phyloP scores from a whole-genome alignment of 805 yeast genomes.

The Nakazawaea molendinolei region DNA sequence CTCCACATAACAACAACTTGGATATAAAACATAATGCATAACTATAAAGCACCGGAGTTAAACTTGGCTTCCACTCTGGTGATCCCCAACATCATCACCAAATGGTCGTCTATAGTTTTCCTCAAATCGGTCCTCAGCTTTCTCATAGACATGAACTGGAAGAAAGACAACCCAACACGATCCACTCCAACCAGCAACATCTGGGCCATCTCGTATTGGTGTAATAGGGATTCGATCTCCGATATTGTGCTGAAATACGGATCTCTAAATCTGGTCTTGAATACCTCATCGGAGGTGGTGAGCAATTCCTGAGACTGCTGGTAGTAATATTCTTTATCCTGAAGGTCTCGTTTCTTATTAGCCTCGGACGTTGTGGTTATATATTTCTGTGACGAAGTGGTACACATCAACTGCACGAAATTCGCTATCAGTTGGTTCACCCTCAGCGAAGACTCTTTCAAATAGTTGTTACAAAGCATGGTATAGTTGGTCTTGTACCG shows the following conservation, averaged over 20 bases:
- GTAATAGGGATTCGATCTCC: background rate
- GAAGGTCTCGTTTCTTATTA: background rate
- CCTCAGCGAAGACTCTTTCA: background rate
- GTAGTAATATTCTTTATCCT: background rate
- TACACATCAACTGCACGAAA: conserved; percentile 4
- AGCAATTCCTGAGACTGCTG: background rate
- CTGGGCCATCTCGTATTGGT: conserved; percentile 5
- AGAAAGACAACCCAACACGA: too few relatives aligned
- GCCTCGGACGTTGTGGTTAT: background rate
- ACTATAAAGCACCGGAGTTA: background rate
- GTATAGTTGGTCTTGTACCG: conserved; percentile 5
- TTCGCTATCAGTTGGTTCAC: conserved; percentile 8
- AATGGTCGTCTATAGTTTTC: conserved; percentile 4
- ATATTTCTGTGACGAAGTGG: conserved; percentile 3
- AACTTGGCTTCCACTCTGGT: conserved; percentile 7
- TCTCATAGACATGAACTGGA: too few relatives aligned
- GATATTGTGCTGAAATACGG: background rate
- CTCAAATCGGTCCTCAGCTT: conserved; percentile 5
- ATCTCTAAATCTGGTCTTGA: conserved; percentile 6
- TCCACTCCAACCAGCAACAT: too few relatives aligned
- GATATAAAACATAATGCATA: too few relatives aligned
- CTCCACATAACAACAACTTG: too few relatives aligned
- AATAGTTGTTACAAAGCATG: conserved; percentile 3
- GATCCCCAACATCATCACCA: conserved; percentile 3
- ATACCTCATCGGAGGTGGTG: conserved; percentile 2